phyloP scores from a whole-genome alignment of 1,139 yeast species.

The Kurtzmaniella natalensis region DNA sequence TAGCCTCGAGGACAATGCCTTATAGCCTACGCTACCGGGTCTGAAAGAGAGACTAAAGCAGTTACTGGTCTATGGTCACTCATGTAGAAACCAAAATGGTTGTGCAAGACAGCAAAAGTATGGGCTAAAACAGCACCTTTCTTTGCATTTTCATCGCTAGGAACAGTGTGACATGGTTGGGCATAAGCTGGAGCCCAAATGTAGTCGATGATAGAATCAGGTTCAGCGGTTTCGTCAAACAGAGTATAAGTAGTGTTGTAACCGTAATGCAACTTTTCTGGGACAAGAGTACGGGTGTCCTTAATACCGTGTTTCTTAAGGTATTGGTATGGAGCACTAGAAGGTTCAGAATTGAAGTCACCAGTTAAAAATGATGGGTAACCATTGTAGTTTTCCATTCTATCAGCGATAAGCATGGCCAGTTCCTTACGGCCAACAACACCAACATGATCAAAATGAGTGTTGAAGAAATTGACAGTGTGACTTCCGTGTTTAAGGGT shows the following conservation, averaged over 20 bases:
- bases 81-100: slow-evolving; percentile 33
- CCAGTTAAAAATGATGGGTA: slow-evolving; percentile 44
- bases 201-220: slow-evolving; percentile 41
- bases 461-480: slow-evolving; percentile 44
- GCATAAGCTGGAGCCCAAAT: slow-evolving; percentile 35
- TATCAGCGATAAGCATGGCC: slow-evolving; percentile 42
- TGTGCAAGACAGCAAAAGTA: slow-evolving; percentile 41
- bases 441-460: slow-evolving; percentile 59
- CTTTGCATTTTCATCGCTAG: slow-evolving; percentile 14
- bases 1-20: too few relatives aligned
- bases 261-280: slow-evolving; percentile 30
- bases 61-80: slow-evolving; percentile 51
- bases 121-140: slow-evolving; percentile 3
- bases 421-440: slow-evolving; percentile 42
- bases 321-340: slow-evolving; percentile 44
- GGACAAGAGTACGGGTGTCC: slow-evolving; percentile 25
- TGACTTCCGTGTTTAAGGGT: slow-evolving; percentile 19
- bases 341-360: slow-evolving; percentile 54
- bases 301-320: slow-evolving; percentile 30
- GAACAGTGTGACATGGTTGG: slow-evolving; percentile 8
- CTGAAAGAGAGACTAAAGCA: slow-evolving; percentile 17
- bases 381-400: slow-evolving; percentile 32
- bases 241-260: slow-evolving; percentile 45
- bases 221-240: slow-evolving; percentile 26
- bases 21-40: too few relatives aligned